Evolutionary conservation across 2,329 filamentous ascomycete genomes (phyloP).

Genomic region (Byssochlamys sp.): DNA sequence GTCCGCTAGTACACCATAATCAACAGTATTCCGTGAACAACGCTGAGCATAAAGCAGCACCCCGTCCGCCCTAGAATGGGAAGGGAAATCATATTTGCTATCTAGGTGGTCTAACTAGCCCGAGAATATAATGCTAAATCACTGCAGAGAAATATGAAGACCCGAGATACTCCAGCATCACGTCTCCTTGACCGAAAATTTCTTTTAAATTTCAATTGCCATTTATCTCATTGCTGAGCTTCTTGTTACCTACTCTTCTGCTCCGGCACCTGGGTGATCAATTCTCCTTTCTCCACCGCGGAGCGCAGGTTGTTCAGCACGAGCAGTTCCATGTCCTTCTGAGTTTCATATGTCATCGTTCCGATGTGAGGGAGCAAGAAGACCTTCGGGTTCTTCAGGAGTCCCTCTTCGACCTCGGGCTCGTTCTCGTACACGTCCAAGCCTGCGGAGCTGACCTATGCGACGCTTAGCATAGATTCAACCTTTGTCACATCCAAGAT

Average conservation of each 20-base stretch:
- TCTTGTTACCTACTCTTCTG: slow-evolving; percentile 37
- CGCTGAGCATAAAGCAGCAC: too few relatives aligned
- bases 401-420: slow-evolving; percentile 39
- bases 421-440: slow-evolving; percentile 41
- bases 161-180: not conserved
- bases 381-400: slow-evolving; percentile 34
- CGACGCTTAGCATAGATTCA: slow-evolving; percentile 1
- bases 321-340: slow-evolving; percentile 52
- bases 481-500: not conserved
- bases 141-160: not conserved
- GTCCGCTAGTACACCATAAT: too few relatives aligned
- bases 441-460: slow-evolving; percentile 33
- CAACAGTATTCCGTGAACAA: too few relatives aligned
- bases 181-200: not conserved
- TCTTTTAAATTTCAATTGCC: not conserved
- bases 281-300: slow-evolving; percentile 46
- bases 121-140: not conserved
- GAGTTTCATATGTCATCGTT: slow-evolving; percentile 51
- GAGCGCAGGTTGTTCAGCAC: slow-evolving; percentile 50
- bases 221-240: not conserved
- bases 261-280: slow-evolving; percentile 54
- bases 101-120: not conserved
- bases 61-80: not conserved
- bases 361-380: slow-evolving; percentile 53
- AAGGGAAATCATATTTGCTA: not conserved